Percentiles rank a stretch among this genome's conserved stretches.
Conservation (phyloP, 768 basidiomycete species). For the Boletales sp. region DNA sequence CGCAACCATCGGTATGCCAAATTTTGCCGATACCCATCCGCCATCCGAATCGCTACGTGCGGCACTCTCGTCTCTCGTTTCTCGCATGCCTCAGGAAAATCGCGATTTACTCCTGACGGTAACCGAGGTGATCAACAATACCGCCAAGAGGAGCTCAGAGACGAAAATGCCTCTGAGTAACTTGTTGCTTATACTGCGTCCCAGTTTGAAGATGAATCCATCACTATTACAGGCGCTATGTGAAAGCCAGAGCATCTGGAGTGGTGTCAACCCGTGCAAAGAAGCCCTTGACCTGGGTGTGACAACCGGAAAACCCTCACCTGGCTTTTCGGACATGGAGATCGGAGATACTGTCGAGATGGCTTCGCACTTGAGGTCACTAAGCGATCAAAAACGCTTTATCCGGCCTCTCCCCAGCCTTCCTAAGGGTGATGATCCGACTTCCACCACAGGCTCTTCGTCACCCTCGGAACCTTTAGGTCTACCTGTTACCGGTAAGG, state of each 20-base stretch:
- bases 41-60: slow-evolving; percentile 57
- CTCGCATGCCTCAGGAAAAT: slow-evolving; percentile 73
- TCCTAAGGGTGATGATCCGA: slow-evolving; percentile 11
- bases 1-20: slow-evolving; percentile 74
- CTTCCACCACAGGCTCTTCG: slow-evolving; percentile 2
- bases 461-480: slow-evolving; percentile 5
- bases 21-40: slow-evolving; percentile 54
- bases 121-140: slow-evolving; percentile 73
- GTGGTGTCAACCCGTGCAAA: slow-evolving; percentile 17
- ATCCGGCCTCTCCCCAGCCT: slow-evolving; percentile 25
- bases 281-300: slow-evolving; percentile 6
- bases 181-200: slow-evolving; percentile 82
- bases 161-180: slow-evolving; percentile 96
- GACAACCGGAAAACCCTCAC: not conserved
- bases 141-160: slow-evolving; percentile 59
- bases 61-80: slow-evolving; percentile 60
- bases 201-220: slow-evolving; percentile 78
- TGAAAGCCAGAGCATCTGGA: slow-evolving; percentile 70
- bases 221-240: slow-evolving; percentile 68
- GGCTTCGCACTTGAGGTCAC: slow-evolving; percentile 1
- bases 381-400: slow-evolving; percentile 14
- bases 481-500: not conserved
- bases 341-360: not conserved
- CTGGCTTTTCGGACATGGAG: not conserved
- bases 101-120: slow-evolving; percentile 82